Percentiles rank a stretch among this genome's conserved stretches.
These are phyloP conservation scores for Leptodermis oblonga DNA, from an alignment of 257 asterid genomes.

Conservation along the genomic window DNA sequence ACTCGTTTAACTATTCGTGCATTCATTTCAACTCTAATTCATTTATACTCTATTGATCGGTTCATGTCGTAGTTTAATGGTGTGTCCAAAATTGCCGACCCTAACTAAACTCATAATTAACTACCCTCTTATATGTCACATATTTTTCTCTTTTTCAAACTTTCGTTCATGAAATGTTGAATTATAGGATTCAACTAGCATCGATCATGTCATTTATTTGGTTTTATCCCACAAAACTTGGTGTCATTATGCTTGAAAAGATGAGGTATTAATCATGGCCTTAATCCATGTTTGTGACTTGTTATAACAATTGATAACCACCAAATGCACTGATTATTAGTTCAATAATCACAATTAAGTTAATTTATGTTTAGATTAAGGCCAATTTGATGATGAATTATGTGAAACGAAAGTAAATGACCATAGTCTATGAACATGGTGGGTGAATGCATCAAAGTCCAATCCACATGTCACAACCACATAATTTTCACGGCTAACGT, in stretches of 20 bases:
- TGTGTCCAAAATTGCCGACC: no score
- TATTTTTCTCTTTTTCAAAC: no score
- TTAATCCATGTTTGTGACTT: neutral
- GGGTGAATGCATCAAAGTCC: neutral
- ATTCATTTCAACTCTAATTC: no score
- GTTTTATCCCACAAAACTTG: neutral
- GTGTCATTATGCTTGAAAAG: no score
- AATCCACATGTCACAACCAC: neutral
- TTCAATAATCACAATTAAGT: neutral
- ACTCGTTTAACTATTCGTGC: no score
- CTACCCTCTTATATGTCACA: no score
- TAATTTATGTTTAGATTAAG: no score
- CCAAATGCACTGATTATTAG: neutral
- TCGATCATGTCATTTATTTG: neutral
- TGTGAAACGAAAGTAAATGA: conserved; percentile 9
- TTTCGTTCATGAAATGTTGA: no score
- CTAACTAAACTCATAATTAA: no score
- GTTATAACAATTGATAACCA: neutral
- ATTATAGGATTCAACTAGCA: neutral
- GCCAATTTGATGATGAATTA: neutral
- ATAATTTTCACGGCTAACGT: no score
- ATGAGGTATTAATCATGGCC: neutral
- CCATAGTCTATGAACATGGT: neutral
- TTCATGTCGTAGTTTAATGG: no score
- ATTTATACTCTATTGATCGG: no score